These are phyloP conservation scores for Backusella luteola DNA, from an alignment of 192 early-diverging fungal species.

Conservation along the genomic window DNA sequence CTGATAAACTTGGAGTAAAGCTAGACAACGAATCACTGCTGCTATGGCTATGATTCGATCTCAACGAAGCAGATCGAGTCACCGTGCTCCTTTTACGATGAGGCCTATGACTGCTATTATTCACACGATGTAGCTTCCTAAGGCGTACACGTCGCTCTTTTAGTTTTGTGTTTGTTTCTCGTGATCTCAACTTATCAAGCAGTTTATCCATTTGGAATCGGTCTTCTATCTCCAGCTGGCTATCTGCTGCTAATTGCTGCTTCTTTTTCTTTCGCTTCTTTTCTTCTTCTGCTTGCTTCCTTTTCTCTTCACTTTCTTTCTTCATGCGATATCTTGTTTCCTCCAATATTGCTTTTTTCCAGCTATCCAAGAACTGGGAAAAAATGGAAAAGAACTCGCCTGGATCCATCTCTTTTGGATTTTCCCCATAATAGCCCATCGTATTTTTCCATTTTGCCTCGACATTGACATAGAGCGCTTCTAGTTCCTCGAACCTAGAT, in stretches of 20 bases:
- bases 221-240: not conserved
- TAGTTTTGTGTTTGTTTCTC: conserved; percentile 51
- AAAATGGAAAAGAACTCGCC: not conserved
- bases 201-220: conserved; percentile 74
- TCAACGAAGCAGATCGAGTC: not conserved
- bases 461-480: conserved; percentile 60
- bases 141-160: conserved; percentile 7
- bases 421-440: conserved; percentile 61
- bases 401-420: not conserved
- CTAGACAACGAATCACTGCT: not conserved
- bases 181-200: conserved; percentile 60
- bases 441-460: conserved; percentile 64
- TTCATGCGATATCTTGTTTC: not conserved
- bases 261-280: not conserved
- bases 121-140: not conserved
- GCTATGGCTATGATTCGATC: not conserved
- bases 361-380: not conserved
- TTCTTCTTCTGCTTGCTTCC: not conserved
- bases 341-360: not conserved
- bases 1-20: not conserved
- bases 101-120: not conserved
- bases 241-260: not conserved
- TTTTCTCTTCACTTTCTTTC: not conserved
- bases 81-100: not conserved
- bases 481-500: conserved; percentile 54